Conservation (phyloP, 2,329 filamentous ascomycete genomes). For the Fusarium bulbicola region DNA sequence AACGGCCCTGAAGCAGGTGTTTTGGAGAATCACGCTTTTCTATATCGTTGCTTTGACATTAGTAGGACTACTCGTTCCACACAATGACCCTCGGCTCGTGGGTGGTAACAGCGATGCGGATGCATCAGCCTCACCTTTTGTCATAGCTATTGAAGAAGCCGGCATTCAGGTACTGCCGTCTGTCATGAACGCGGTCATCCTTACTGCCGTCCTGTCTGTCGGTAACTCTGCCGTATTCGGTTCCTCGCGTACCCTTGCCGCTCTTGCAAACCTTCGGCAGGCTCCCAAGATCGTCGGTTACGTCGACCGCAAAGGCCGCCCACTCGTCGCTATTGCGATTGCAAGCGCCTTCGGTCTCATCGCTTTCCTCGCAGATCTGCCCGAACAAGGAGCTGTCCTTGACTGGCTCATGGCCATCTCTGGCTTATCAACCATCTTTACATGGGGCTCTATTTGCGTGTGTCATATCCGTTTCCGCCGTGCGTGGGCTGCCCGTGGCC, state of each 20-base stretch:
- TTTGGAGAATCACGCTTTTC: slow-evolving; percentile 92
- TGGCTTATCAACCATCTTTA: slow-evolving; percentile 78
- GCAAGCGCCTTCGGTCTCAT: slow-evolving; percentile 76
- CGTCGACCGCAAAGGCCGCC: slow-evolving; percentile 84
- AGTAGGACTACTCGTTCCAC: slow-evolving; percentile 84
- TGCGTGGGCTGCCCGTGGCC: slow-evolving; percentile 77
- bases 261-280: slow-evolving; percentile 87
- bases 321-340: slow-evolving; percentile 75
- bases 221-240: slow-evolving; percentile 94
- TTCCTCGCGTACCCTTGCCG: slow-evolving; percentile 87
- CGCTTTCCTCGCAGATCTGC: slow-evolving; percentile 76
- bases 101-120: slow-evolving; percentile 65
- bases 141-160: slow-evolving; percentile 88
- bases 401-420: slow-evolving; percentile 83
- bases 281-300: slow-evolving; percentile 81
- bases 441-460: slow-evolving; percentile 87
- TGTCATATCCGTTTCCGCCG: slow-evolving; percentile 90
- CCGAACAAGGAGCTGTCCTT: slow-evolving; percentile 70
- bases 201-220: slow-evolving; percentile 88
- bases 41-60: slow-evolving; percentile 85
- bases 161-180: slow-evolving; percentile 83
- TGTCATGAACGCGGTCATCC: slow-evolving; percentile 94
- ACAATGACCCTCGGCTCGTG: slow-evolving; percentile 71
- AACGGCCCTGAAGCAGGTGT: slow-evolving; percentile 90
- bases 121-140: slow-evolving; percentile 85